phyloP scores from a whole-genome alignment of 2,329 filamentous ascomycete species.

The Alternaria arbusti region DNA sequence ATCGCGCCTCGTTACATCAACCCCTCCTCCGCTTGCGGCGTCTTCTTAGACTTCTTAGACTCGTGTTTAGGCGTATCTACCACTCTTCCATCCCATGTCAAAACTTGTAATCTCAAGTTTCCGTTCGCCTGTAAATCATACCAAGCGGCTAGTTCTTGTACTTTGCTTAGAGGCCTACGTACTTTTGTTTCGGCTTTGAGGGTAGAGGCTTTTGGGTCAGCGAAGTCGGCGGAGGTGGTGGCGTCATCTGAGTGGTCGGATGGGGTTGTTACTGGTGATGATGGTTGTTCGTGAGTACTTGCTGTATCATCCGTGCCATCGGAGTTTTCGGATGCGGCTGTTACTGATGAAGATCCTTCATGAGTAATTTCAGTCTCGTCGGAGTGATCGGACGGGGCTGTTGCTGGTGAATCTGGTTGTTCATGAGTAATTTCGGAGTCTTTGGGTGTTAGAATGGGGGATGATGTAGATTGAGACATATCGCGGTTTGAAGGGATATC shows the following conservation, averaged over 20 bases:
- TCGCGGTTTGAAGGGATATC: fast-evolving
- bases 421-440: not conserved
- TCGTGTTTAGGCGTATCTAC: not conserved
- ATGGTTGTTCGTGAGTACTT: not conserved
- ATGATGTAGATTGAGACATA: not conserved
- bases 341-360: not conserved
- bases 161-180: not conserved
- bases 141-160: not conserved
- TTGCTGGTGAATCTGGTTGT: not conserved
- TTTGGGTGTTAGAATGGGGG: fast-evolving
- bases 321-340: not conserved
- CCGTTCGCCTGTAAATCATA: not conserved
- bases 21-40: not conserved
- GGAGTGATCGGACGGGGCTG: not conserved
- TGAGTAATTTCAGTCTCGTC: not conserved
- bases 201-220: too few relatives aligned
- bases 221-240: not conserved
- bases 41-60: not conserved
- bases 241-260: not conserved
- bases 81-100: not conserved
- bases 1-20: not conserved
- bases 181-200: fast-evolving
- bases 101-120: not conserved
- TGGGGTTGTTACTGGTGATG: not conserved
- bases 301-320: not conserved